Percentiles rank a stretch among this genome's conserved stretches.
Evolutionary conservation across 2,329 filamentous ascomycete species (phyloP).

Genomic region (Lecanicillium sp.): DNA sequence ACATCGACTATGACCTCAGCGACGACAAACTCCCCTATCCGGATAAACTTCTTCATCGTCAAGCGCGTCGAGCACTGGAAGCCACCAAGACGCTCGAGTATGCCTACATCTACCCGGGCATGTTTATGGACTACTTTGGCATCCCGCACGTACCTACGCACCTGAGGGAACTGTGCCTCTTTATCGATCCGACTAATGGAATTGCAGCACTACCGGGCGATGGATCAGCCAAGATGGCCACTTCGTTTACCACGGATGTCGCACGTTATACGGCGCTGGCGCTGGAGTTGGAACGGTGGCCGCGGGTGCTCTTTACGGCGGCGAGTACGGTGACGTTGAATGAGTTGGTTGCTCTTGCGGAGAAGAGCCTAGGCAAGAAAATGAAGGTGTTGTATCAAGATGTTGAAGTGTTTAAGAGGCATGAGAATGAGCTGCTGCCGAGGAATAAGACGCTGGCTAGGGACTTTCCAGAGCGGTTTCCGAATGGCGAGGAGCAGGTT

Average conservation of each 20-base stretch:
- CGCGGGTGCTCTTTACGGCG: conserved; percentile 18
- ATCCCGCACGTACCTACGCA: conserved; percentile 16
- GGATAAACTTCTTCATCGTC: conserved; percentile 21
- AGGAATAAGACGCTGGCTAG: conserved; percentile 17
- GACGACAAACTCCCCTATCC: conserved; percentile 24
- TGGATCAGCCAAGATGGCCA: conserved; percentile 21
- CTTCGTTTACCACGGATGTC: conserved; percentile 21
- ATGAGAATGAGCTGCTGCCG: conserved; percentile 15
- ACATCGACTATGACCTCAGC: conserved; percentile 25
- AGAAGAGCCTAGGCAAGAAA: conserved; percentile 20
- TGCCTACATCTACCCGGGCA: conserved; percentile 24
- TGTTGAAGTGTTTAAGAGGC: conserved; percentile 15
- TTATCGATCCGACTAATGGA: conserved; percentile 19
- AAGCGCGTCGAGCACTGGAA: conserved; percentile 19
- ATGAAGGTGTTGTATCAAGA: conserved; percentile 19
- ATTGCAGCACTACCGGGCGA: conserved; percentile 20
- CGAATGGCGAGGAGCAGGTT: conserved; percentile 15
- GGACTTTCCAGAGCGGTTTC: conserved; percentile 18
- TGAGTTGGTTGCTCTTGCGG: conserved; percentile 19
- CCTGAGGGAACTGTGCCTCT: conserved; percentile 20
- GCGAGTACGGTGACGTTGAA: conserved; percentile 20
- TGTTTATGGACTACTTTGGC: conserved; percentile 29
- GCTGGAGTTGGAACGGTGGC: conserved; percentile 21
- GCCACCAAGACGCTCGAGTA: conserved; percentile 22
- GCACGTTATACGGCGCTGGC: conserved; percentile 21